Conservation (phyloP, 1,139 yeast species). For the Hemisphaericaspora subhashii region DNA sequence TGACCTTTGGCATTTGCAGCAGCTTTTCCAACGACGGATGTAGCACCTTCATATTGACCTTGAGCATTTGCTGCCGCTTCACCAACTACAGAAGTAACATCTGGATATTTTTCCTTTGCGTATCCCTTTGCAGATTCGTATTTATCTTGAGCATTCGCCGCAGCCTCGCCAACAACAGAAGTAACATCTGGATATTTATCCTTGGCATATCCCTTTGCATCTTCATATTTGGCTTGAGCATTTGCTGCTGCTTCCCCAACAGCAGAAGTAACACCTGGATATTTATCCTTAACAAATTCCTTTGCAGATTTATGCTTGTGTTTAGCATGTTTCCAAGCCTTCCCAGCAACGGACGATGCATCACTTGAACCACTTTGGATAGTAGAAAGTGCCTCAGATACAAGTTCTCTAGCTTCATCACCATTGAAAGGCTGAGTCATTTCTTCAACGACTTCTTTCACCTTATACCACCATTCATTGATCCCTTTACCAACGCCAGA, state of each 20-base stretch:
- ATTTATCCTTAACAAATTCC: conserved; percentile 7
- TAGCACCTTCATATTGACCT: no score
- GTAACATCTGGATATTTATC: background rate
- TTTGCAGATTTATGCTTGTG: conserved; percentile 9
- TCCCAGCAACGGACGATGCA: background rate
- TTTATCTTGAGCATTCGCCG: background rate
- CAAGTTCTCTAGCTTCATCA: conserved; percentile 2
- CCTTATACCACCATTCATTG: conserved; percentile 6
- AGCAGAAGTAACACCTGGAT: background rate
- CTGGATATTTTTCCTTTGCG: no score
- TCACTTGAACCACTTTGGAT: background rate
- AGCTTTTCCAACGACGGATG: no score
- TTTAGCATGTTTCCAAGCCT: conserved; percentile 8
- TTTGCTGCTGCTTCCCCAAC: conserved; percentile 11
- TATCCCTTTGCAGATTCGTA: no score
- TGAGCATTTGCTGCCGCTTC: no score
- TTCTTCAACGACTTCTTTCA: background rate
- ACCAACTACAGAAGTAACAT: no score
- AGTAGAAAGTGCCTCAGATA: background rate
- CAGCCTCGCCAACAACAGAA: background rate
- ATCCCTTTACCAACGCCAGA: conserved; percentile 4
- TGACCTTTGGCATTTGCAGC: no score
- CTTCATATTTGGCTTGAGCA: conserved; percentile 11
- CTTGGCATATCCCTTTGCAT: conserved; percentile 12
- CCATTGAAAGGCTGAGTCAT: conserved; percentile 2